Percentiles rank a stretch among this genome's conserved stretches.
phyloP scores from a whole-genome alignment of 116 monocot species.

The Dioscorea cayenensis region DNA sequence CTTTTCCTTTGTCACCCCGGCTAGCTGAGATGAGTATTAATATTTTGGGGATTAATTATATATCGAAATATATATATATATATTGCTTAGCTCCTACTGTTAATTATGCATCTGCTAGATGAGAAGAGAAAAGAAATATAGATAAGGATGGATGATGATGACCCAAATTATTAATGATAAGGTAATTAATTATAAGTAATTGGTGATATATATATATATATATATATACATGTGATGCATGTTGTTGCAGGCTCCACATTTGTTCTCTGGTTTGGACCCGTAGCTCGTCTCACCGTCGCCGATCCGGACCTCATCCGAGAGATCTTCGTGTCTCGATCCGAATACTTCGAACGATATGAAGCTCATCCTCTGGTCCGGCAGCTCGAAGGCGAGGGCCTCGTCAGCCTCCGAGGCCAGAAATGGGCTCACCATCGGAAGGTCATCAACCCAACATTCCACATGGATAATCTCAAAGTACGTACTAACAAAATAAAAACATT shows the following conservation, averaged over 20 bases:
- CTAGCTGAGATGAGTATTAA: too few relatives aligned
- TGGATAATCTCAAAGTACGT: slow-evolving; percentile 80
- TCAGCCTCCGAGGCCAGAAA: slow-evolving; percentile 71
- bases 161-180: too few relatives aligned
- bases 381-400: slow-evolving; percentile 84
- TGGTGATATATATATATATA: not conserved
- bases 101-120: too few relatives aligned
- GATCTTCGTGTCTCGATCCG: slow-evolving; percentile 54
- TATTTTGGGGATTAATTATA: too few relatives aligned
- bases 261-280: slow-evolving; percentile 90
- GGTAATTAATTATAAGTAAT: too few relatives aligned
- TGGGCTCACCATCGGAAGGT: slow-evolving; percentile 79
- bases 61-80: too few relatives aligned
- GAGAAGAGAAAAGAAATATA: too few relatives aligned
- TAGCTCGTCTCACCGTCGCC: slow-evolving; percentile 56
- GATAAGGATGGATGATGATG: too few relatives aligned
- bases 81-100: too few relatives aligned
- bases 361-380: slow-evolving; percentile 66
- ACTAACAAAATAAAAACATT: not conserved
- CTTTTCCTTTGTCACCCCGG: too few relatives aligned
- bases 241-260: slow-evolving; percentile 54
- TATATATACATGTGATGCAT: not conserved
- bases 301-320: slow-evolving; percentile 86
- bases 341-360: slow-evolving; percentile 65
- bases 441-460: slow-evolving; percentile 78